Evolutionary conservation across 179 eudicot genomes (phyloP).

Genomic region (Monotropa hypopitys): DNA sequence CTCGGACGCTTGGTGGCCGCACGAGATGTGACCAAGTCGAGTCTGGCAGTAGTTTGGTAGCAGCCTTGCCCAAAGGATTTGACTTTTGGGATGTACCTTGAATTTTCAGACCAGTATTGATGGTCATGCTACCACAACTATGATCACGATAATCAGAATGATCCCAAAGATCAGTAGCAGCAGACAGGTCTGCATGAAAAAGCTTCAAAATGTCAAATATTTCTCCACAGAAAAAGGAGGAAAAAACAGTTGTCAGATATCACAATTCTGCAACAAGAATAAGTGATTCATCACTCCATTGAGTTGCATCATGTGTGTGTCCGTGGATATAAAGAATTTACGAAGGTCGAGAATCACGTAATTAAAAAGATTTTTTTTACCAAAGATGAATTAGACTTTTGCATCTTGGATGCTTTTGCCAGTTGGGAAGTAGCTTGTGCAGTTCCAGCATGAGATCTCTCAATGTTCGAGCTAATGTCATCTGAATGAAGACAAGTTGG

Average conservation of each 20-base stretch:
- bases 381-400: constrained; percentile 41
- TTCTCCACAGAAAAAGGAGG: not conserved
- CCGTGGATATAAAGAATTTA: no score
- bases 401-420: constrained; percentile 38
- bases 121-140: constrained; percentile 30
- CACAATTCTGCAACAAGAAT: not conserved
- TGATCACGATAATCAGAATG: constrained; percentile 36
- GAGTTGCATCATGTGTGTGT: no score
- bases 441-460: constrained; percentile 29
- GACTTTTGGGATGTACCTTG: not conserved
- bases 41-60: not conserved
- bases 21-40: not conserved
- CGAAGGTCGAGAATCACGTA: not conserved
- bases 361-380: constrained; percentile 16
- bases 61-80: not conserved
- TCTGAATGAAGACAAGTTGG: constrained; percentile 18
- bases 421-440: constrained; percentile 29
- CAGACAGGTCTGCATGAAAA: constrained; percentile 38
- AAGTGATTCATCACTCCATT: not conserved
- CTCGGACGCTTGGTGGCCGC: not conserved
- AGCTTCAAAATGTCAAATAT: not conserved
- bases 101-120: not conserved
- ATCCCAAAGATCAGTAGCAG: constrained; percentile 42
- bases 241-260: not conserved
- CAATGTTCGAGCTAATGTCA: constrained; percentile 42